Conservation (phyloP, 257 asterid species). For the Voacanga thouarsii region DNA sequence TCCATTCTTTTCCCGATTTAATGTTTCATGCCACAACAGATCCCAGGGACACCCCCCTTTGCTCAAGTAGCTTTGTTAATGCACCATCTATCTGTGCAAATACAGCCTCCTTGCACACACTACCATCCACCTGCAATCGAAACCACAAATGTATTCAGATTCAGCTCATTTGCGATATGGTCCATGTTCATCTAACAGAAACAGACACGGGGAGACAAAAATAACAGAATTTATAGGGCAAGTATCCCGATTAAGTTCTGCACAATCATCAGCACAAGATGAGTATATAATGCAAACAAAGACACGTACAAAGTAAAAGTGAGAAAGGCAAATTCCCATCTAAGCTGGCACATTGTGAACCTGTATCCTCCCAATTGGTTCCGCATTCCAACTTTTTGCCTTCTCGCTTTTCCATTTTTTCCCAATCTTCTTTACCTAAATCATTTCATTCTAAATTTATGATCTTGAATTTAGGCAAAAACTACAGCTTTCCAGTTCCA, state of each 20-base stretch:
- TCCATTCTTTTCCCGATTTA: conserved; percentile 1
- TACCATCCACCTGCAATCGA: conserved; percentile 38
- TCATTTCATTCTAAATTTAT: too few species aligned
- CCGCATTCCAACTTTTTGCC: background rate
- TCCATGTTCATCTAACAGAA: background rate
- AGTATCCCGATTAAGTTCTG: background rate
- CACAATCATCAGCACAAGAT: too few species aligned
- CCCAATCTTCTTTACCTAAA: background rate
- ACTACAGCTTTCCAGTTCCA: too few species aligned
- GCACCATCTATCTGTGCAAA: conserved; percentile 38
- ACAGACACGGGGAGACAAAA: too few species aligned
- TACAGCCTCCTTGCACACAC: conserved; percentile 31
- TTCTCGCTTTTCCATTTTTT: background rate
- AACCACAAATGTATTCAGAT: background rate
- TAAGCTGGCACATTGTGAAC: too few species aligned
- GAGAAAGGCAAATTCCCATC: too few species aligned
- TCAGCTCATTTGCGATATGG: background rate
- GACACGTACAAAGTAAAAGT: too few species aligned
- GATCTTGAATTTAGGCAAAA: too few species aligned
- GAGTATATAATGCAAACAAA: too few species aligned
- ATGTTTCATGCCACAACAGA: conserved; percentile 21
- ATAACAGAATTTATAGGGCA: background rate
- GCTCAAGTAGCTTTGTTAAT: conserved; percentile 24
- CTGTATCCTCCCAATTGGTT: background rate
- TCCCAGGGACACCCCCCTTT: conserved; percentile 19